Evolutionary conservation across 192 early-diverging fungal genomes (phyloP), one percentile per base, ranked within the genome.

Genomic region (Coemansia pectinata): DNA sequence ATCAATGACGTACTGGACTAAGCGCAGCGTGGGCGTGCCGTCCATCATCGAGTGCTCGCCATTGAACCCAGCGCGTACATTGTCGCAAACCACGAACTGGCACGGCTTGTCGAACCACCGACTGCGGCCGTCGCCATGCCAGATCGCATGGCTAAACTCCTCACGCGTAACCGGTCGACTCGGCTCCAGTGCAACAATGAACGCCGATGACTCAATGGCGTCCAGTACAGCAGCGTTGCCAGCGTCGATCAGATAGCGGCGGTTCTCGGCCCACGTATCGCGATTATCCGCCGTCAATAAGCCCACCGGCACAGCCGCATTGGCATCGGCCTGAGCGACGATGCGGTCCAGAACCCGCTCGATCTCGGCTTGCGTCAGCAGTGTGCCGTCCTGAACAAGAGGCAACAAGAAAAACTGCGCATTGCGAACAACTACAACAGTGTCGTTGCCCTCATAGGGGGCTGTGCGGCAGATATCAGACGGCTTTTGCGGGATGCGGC

Each of bases 41-140:
- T 99, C 97, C 95, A 99, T 94, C 75, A 88, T 90, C 42, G 92
- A 92, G 80, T 94, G 92, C 86, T 99, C 97, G 70, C 96, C 97
- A 38, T 87, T 88, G 83, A 99, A 97, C 3, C 95, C 97, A 29
- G 96, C 96, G 65, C 94, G 95, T 61, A 90, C 95, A 85, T 97
- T 99, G 59, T 96, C 96, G 75, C 90, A 93, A 57, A 98, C 91
- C 76, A 98, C 90, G 71, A 99, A 98, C 83, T 99, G 96, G 57
- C 93, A 85, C 10, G 94, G 85, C 88, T 99, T 98, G 86, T 99
- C 97, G 78, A 93, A 96, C 90, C 91, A 99, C 67, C 97, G 92
- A 84, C 94, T 99, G 59, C 89, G 90, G 27, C 96, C 97, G 68
- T 95, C 90, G 42, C 96, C 94, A 71, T 95, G 94, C 97, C 96